Evolutionary conservation across 768 basidiomycete genomes (phyloP), one percentile per base, ranked within the genome.

Genomic region (Chalciporus piperatus): DNA sequence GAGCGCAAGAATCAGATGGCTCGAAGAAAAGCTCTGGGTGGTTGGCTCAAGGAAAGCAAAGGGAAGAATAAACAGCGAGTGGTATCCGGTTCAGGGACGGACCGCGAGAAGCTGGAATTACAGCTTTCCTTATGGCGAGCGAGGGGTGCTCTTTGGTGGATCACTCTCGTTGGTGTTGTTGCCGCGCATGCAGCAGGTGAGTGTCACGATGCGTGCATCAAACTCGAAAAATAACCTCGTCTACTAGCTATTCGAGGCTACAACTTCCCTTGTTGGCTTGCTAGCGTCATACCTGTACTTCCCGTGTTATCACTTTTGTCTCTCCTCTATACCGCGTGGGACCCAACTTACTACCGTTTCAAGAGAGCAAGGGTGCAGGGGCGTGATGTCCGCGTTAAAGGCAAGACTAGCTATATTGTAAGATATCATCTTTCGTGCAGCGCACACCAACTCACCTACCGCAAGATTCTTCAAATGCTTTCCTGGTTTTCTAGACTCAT

Each of bases 251-350:
- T 69, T 20, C 58, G 53, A 39, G 59, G 56, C 20, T 57, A 48
- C 38, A 25, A 51, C 20, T 65, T 63, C 28, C 59, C 69, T 7
- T 54, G 4, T 47, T 37, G 28, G 6, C 50, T 65, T 12, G 25
- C 50, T 1, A 41, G 65, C 30, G 41, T 72, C 35, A 60, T 68
- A 45, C 77, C 78, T 10, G 54, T 64, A 5, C 70, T 86, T 45
- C 83, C 88, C 3, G 25, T 74, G 4, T 40, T 88, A 17, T 69
- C 74, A 25, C 40, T 84, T 1, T 11, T 81, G 14, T 92, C 92
- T 17, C 62, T 93, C 14, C 61, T 86, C 6, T 95, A 92, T 86
- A 83, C 83, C 1, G 82, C 78, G 2, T 96, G 93, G 93, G 84
- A 96, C 63, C 92, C 91, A 12, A 88, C 87, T 17, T 92, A 92